phyloP scores from a whole-genome alignment of 345 rosid genomes.

The Boechera stricta region DNA sequence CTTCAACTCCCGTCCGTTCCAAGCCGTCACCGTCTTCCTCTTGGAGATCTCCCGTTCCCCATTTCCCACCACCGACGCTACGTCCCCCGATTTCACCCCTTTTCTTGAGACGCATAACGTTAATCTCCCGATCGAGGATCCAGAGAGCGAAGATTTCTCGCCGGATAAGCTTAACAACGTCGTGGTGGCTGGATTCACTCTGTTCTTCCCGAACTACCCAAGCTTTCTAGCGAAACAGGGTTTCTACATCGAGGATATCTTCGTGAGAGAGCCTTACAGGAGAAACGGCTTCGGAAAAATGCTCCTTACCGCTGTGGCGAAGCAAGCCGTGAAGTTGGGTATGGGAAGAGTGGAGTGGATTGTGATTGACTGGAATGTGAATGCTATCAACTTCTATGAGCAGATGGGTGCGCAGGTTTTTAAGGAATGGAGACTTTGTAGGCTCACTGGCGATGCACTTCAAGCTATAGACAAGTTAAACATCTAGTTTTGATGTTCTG shows the following conservation, averaged over 20 bases:
- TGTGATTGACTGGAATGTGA: conserved; percentile 87
- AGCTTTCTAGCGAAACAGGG: conserved; percentile 73
- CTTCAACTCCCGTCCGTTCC: conserved; percentile 72
- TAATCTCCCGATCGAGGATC: conserved; percentile 60
- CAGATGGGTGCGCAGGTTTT: conserved; percentile 80
- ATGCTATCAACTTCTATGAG: conserved; percentile 80
- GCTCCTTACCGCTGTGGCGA: conserved; percentile 81
- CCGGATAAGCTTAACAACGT: conserved; percentile 44
- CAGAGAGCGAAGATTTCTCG: conserved; percentile 54
- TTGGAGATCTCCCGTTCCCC: conserved; percentile 70
- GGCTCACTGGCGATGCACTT: conserved; percentile 78
- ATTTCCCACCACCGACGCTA: conserved; percentile 30
- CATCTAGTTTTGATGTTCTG: conserved; percentile 25
- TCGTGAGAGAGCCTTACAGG: conserved; percentile 77
- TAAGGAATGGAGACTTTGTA: conserved; percentile 79
- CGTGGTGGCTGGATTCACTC: conserved; percentile 69
- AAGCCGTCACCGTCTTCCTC: conserved; percentile 78
- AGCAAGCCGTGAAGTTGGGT: conserved; percentile 82
- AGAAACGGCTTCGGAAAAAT: conserved; percentile 78
- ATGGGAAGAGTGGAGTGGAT: conserved; percentile 87
- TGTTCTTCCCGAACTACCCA: conserved; percentile 83
- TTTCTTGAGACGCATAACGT: conserved; percentile 47
- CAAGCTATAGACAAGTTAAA: conserved; percentile 56
- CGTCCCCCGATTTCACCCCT: conserved; percentile 49
- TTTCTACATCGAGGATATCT: conserved; percentile 79